Conservation (phyloP, 2,329 filamentous ascomycete genomes). For the Fusarium liriodendri region DNA sequence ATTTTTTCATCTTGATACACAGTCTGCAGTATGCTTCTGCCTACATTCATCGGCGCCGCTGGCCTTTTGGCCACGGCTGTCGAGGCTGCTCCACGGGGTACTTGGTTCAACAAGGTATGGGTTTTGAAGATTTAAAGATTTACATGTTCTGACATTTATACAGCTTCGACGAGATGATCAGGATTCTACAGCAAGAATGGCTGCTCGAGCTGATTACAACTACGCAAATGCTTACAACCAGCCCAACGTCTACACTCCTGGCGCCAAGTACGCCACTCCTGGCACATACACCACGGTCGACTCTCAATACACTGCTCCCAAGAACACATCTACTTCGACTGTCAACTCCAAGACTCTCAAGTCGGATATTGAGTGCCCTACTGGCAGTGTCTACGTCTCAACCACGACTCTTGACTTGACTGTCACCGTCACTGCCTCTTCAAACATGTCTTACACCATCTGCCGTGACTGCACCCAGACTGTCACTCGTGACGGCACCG, state of each 20-base stretch:
- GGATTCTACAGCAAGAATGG: constrained; percentile 1
- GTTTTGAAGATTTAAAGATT: background rate
- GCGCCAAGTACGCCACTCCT: constrained; percentile 1
- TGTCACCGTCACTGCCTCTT: constrained; percentile 47
- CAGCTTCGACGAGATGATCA: constrained; percentile 11
- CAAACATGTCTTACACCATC: constrained; percentile 34
- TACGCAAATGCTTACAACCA: constrained; percentile 6
- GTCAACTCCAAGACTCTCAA: constrained; percentile 16
- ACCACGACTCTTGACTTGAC: constrained; percentile 50
- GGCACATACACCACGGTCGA: constrained; percentile 1
- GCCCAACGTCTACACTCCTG: constrained; percentile 19
- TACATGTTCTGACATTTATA: constrained; percentile 10
- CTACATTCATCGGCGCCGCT: constrained; percentile 38
- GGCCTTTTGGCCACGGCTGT: constrained; percentile 41
- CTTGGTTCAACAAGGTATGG: constrained; percentile 32
- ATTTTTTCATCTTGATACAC: background rate
- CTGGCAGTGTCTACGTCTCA: constrained; percentile 40
- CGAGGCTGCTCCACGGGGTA: constrained; percentile 42
- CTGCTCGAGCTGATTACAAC: constrained; percentile 3
- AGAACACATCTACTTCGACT: constrained; percentile 28
- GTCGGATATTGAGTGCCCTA: constrained; percentile 36
- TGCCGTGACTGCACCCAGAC: constrained; percentile 25
- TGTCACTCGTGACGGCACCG: constrained; percentile 11
- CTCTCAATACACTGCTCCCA: background rate
- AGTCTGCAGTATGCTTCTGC: constrained; percentile 38